phyloP scores from a whole-genome alignment of 1,284 basidiomycete species.

The Leccinum subfulvum region DNA sequence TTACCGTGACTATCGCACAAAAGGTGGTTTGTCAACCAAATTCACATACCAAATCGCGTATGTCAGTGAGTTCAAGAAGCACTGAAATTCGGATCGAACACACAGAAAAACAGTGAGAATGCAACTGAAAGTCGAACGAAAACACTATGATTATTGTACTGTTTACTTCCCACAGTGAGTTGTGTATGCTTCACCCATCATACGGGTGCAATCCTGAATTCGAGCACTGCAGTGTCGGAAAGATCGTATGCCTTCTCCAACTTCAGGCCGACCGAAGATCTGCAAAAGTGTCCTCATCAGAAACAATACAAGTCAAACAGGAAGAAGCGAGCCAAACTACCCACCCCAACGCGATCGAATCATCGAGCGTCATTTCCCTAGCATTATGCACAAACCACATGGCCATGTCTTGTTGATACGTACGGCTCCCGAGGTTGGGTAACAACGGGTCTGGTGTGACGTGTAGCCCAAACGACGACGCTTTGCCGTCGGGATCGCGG shows the following conservation, averaged over 20 bases:
- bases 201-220: constrained; percentile 20
- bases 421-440: constrained; percentile 30
- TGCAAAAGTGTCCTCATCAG: constrained; percentile 2
- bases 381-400: constrained; percentile 30
- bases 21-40: too few relatives aligned
- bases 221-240: constrained; percentile 26
- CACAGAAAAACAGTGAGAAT: too few relatives aligned
- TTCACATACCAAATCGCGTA: too few relatives aligned
- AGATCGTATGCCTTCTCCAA: constrained; percentile 29
- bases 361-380: constrained; percentile 28
- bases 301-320: not conserved
- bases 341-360: constrained; percentile 22
- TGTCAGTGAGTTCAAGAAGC: too few relatives aligned
- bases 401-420: constrained; percentile 30
- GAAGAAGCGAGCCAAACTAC: not conserved
- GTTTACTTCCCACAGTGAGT: too few relatives aligned
- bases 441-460: constrained; percentile 30
- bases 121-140: too few relatives aligned
- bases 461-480: constrained; percentile 10
- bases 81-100: too few relatives aligned
- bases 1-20: too few relatives aligned
- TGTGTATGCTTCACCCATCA: not conserved
- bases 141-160: too few relatives aligned
- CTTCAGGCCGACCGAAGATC: constrained; percentile 20
- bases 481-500: constrained; percentile 3